Conservation (phyloP, 768 basidiomycete genomes). For the Amanita pseudoporphyria region DNA sequence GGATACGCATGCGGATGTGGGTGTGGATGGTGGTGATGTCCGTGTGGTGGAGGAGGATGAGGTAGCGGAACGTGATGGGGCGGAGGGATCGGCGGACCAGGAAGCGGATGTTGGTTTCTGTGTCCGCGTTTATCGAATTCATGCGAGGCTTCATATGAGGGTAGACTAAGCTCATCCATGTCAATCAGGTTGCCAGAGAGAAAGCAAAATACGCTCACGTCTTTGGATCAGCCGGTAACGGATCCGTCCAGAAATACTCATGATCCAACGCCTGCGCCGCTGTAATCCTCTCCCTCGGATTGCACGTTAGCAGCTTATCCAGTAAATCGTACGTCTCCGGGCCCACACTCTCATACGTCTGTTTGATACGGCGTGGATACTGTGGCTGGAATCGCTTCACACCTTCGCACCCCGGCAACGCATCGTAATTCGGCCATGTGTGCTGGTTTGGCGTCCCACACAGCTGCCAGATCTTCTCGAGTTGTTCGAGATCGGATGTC, state of each 20-base stretch:
- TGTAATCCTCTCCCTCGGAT: conserved; percentile 77
- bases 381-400: conserved; percentile 49
- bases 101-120: conserved; percentile 25
- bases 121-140: conserved; percentile 73
- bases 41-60: conserved; percentile 11
- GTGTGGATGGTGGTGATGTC: conserved; percentile 12
- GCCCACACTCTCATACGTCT: conserved; percentile 55
- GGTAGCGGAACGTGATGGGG: conserved; percentile 15
- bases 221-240: conserved; percentile 78
- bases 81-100: conserved; percentile 10
- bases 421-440: conserved; percentile 71
- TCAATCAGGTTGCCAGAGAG: not conserved
- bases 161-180: conserved; percentile 35
- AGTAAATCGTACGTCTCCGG: conserved; percentile 72
- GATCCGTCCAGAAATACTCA: conserved; percentile 91
- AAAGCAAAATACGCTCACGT: conserved; percentile 35
- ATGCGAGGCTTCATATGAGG: conserved; percentile 73
- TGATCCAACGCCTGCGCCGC: conserved; percentile 84
- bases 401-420: conserved; percentile 71
- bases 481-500: conserved; percentile 82
- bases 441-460: conserved; percentile 84
- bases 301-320: conserved; percentile 73
- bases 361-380: conserved; percentile 45
- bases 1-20: conserved; percentile 11
- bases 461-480: conserved; percentile 82